These are phyloP conservation scores for Gossypium trilobum DNA, from an alignment of 441 rosid genomes.

Conservation along the genomic window DNA sequence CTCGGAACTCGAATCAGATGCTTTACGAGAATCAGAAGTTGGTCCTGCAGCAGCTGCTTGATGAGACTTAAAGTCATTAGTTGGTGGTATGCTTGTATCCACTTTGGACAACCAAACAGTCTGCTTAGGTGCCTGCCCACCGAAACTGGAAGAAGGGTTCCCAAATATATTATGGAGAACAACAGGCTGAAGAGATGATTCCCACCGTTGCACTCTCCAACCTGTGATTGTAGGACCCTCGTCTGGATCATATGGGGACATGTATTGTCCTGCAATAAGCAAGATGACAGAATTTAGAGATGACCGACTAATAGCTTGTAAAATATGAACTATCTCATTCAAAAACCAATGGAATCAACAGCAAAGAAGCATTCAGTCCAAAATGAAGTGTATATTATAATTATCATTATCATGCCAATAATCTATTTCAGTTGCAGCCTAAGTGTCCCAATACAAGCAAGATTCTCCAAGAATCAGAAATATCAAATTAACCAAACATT, in stretches of 20 bases:
- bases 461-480: neutral
- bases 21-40: constrained; percentile 44
- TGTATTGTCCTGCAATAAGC: constrained; percentile 70
- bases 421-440: neutral
- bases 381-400: neutral
- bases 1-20: constrained; percentile 45
- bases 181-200: constrained; percentile 91
- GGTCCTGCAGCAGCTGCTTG: constrained; percentile 49
- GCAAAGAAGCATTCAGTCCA: neutral
- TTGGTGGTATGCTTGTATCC: constrained; percentile 85
- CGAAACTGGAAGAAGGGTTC: constrained; percentile 83
- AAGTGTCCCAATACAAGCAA: neutral
- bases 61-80: constrained; percentile 65
- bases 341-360: neutral
- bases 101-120: constrained; percentile 96
- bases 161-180: constrained; percentile 98
- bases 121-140: constrained; percentile 95
- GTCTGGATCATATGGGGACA: constrained; percentile 99
- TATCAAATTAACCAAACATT: neutral
- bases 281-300: neutral
- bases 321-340: constrained; percentile 9
- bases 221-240: constrained; percentile 99
- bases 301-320: constrained; percentile 5
- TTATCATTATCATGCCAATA: neutral
- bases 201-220: constrained; percentile 99